A percentile compares a stretch with the other conserved stretches of the same genome.
Conservation (phyloP, 306 rosid species). For the Gleditsia sinensis region DNA sequence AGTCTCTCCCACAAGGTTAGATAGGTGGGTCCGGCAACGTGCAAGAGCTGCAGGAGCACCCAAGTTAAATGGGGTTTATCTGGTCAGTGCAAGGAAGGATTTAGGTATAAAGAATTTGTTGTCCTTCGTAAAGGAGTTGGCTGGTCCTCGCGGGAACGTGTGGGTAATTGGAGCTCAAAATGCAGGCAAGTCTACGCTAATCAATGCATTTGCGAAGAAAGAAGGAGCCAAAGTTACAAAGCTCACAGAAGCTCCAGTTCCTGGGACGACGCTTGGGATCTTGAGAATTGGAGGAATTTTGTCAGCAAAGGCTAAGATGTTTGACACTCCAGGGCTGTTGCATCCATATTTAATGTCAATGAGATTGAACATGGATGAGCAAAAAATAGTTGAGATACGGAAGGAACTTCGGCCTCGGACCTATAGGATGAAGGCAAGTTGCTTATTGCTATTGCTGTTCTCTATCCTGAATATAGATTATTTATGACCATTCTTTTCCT, state of each 20-base stretch:
- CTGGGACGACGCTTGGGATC: constrained; percentile 93
- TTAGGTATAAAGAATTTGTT: constrained; percentile 75
- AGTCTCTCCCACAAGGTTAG: constrained; percentile 88
- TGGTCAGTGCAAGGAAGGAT: constrained; percentile 86
- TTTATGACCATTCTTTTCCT: background rate
- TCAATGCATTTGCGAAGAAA: constrained; percentile 80
- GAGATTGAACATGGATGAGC: constrained; percentile 88
- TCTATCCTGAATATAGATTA: background rate
- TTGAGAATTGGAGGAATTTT: constrained; percentile 86
- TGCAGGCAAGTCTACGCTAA: constrained; percentile 95
- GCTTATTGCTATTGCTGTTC: constrained; percentile 16
- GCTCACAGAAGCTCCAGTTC: constrained; percentile 95
- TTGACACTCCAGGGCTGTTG: constrained; percentile 91
- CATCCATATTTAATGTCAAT: constrained; percentile 78
- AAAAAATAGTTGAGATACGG: constrained; percentile 88
- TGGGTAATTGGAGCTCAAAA: constrained; percentile 98
- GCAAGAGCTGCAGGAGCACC: constrained; percentile 83
- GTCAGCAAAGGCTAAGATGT: constrained; percentile 88
- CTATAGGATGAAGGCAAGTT: constrained; percentile 82
- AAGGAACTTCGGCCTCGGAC: constrained; percentile 87
- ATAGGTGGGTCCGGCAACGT: constrained; percentile 86
- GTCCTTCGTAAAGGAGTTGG: constrained; percentile 71
- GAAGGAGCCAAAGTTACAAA: constrained; percentile 74
- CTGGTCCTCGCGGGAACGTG: constrained; percentile 97
- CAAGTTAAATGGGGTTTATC: constrained; percentile 72